phyloP scores from a whole-genome alignment of 1,284 basidiomycete species.

The Tausonia pullulans region DNA sequence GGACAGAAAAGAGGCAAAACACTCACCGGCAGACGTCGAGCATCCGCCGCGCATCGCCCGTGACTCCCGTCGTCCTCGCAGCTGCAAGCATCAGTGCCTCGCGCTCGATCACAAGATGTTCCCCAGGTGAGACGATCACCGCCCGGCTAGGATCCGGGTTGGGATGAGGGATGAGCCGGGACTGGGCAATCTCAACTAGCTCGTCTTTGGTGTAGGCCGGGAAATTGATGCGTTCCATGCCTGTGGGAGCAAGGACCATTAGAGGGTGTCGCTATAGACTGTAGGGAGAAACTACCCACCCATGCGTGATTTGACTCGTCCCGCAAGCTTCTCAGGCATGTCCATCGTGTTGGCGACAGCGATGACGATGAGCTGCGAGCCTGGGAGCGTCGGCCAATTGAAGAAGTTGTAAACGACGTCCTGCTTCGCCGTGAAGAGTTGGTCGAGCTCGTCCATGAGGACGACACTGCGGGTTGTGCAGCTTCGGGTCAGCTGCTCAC shows the following conservation, averaged over 20 bases:
- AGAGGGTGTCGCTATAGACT: not conserved
- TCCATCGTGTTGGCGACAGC: slow-evolving; percentile 99
- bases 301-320: slow-evolving; percentile 81
- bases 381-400: slow-evolving; percentile 90
- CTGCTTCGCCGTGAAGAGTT: slow-evolving; percentile 88
- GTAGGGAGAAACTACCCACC: slow-evolving; percentile 42
- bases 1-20: slow-evolving; percentile 6
- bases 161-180: slow-evolving; percentile 48
- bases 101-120: slow-evolving; percentile 46
- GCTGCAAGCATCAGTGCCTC: slow-evolving; percentile 84
- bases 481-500: not conserved
- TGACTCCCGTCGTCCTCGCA: slow-evolving; percentile 82
- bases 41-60: slow-evolving; percentile 86
- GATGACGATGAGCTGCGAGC: slow-evolving; percentile 81
- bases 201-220: slow-evolving; percentile 75
- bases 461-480: slow-evolving; percentile 54
- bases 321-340: slow-evolving; percentile 84
- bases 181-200: slow-evolving; percentile 74
- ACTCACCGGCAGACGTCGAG: slow-evolving; percentile 78
- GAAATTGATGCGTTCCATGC: slow-evolving; percentile 93
- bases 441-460: slow-evolving; percentile 96
- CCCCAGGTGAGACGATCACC: slow-evolving; percentile 24
- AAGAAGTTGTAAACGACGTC: slow-evolving; percentile 99
- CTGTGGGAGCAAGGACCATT: slow-evolving; percentile 34
- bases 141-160: slow-evolving; percentile 1